Base-by-base conservation (phyloP, 768 basidiomycete genomes). In the Boletales sp. region DNA sequence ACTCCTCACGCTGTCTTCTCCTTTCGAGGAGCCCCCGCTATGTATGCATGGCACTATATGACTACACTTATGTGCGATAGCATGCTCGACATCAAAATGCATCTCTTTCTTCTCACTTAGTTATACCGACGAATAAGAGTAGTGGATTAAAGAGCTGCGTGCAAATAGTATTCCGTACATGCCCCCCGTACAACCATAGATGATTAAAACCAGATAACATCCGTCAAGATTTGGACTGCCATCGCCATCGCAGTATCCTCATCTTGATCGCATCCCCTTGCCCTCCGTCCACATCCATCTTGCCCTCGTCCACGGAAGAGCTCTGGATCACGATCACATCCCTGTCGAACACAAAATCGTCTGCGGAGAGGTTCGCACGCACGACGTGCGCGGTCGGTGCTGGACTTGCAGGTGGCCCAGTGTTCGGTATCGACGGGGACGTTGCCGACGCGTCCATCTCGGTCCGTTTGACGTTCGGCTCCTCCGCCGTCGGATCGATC, bases 231-330 rank as follows among this genome's bases (percentile, higher is more conserved):
- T 13, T 34, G 15, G 36, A 14, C 40, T 57, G 47, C 65, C 65
- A 66, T 24, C 60, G 47, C 65, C 65, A 66, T 36, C 65, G 53
- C 32, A 65, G 34, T 39, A 69, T 67, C 47, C 54, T 56, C 42
- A 69, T 47, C 31, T 47, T 43, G 30, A 69, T 24, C n/a, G 38
- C 40, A n/a, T 50, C 45, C n/a, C 36, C 18, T 9, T 29, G 43
- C 4, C 32, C 31, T 15, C 32, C 41, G 18, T 64, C 62, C 0
- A 60, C 36, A 7, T 19, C 46, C 57, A 62, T 62, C 4, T 37
- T 31, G 3, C 46, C 46, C 10, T 56, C 57, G 15, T 44, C 57
- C 15, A 11, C 13, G 43, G 2, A 34, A 1, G 39, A 18, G 8
- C 47, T n/a, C 36, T 50, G 55, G 45, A 69, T 32, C 10, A 53